Evolutionary conservation across 2,329 filamentous ascomycete species (phyloP), one percentile per base, ranked within the genome.

Genomic region (Aciculosporium take): DNA sequence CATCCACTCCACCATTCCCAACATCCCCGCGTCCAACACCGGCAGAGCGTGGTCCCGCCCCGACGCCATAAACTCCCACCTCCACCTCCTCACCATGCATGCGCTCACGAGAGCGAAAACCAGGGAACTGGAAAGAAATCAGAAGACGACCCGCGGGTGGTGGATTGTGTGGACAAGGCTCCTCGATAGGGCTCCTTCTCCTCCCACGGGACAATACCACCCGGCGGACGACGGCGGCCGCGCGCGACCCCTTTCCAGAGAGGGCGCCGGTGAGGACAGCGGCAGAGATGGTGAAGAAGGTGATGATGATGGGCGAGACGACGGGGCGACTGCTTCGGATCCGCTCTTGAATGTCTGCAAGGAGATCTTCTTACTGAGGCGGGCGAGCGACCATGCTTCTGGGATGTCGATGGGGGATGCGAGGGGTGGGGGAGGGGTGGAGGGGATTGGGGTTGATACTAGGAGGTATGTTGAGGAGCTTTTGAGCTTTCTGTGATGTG

Each of bases 361-460:
- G 56, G 76, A 81, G 54, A 75, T 81, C 23, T 69, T 79, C 46
- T 57, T 81, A 15, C 63, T 81, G 24, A 66, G 76, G 8, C 66
- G 71, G 40, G 74, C 76, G 1, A 74, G 76, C 49, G 75, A 79
- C 52, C 67, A 75, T 39, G 56, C 52, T 58, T 62, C 32, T 58
- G 63, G 27, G 58, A 59, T 20, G 50, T 62, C 24, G 52, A 55
- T 52, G n/a, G 58, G 67, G 46, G 53, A 62, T 20, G 20, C 12
- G 12, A 50, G 60, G 36, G 52, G 68, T 43, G 64, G 73, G 67
- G 51, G 68, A 34, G 72, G 71, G 20, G 76, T 74, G 0, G 78
- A 84, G 52, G 83, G 82, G 0, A 84, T 88, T 47, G 83, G 83
- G 0, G 70, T 87, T 27, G 83, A 88, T 64, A 84, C 82, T 24